Percentiles rank a stretch among this genome's conserved stretches.
These are phyloP conservation scores for Talaromyces islandicus DNA, from an alignment of 2,329 filamentous ascomycete genomes.

Conservation along the genomic window DNA sequence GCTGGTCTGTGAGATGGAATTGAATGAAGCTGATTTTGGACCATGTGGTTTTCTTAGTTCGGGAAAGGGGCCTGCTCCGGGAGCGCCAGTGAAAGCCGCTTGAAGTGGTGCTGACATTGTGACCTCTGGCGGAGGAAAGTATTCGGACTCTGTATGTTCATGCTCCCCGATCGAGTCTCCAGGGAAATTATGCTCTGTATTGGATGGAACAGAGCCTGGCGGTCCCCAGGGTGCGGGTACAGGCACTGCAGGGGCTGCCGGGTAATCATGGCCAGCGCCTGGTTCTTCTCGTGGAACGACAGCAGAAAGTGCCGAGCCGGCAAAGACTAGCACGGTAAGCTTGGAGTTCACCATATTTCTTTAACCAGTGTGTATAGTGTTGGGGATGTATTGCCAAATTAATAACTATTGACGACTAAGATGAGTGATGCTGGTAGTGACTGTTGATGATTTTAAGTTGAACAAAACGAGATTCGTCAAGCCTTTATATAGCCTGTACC, in stretches of 20 bases:
- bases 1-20: not conserved
- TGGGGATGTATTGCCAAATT: not conserved
- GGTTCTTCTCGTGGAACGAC: constrained; percentile 5
- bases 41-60: not conserved
- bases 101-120: not conserved
- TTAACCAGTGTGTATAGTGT: not conserved
- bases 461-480: not conserved
- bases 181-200: too few species aligned
- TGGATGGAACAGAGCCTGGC: not conserved
- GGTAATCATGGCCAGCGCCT: not conserved
- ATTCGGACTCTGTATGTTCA: not conserved
- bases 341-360: constrained; percentile 5
- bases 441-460: not conserved
- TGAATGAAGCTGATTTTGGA: not conserved
- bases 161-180: too few species aligned
- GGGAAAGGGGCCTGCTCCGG: not conserved
- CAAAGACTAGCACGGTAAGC: constrained; percentile 6
- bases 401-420: not conserved
- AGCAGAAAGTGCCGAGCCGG: constrained; percentile 4
- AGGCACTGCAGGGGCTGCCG: not conserved
- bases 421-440: not conserved
- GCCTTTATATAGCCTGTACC: not conserved
- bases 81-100: not conserved
- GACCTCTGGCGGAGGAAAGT: not conserved
- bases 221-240: not conserved